Evolutionary conservation across 1,284 basidiomycete species (phyloP).

Genomic region (Marasmius fiardii): DNA sequence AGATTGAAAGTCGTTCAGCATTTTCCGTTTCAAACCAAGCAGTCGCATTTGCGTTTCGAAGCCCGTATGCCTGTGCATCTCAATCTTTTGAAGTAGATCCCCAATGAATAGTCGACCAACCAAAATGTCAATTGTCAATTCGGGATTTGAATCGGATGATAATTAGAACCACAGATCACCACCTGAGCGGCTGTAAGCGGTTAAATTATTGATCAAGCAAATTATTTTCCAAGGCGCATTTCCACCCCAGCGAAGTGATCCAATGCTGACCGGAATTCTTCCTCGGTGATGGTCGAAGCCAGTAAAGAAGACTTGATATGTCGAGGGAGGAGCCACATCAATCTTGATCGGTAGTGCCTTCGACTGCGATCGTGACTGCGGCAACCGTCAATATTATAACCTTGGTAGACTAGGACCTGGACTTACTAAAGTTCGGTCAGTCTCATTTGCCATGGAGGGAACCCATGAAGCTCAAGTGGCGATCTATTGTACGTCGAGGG

Average conservation of each 20-base stretch:
- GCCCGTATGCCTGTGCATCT: no score
- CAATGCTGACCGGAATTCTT: constrained; percentile 59
- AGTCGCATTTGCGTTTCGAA: no score
- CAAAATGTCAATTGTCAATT: no score
- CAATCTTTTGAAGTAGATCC: no score
- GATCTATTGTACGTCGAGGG: constrained; percentile 31
- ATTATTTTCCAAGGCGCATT: constrained; percentile 70
- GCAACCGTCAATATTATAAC: constrained; percentile 7
- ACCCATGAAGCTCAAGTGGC: constrained; percentile 65
- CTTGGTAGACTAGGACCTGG: not conserved
- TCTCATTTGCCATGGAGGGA: constrained; percentile 76
- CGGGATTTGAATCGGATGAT: no score
- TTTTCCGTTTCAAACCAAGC: no score
- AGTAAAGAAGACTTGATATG: constrained; percentile 9
- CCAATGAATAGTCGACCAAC: no score
- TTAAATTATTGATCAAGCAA: not conserved
- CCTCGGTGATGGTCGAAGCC: constrained; percentile 40
- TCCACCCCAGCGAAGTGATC: constrained; percentile 69
- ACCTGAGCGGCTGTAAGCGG: not conserved
- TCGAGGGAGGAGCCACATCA: constrained; percentile 14
- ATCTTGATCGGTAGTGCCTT: constrained; percentile 13
- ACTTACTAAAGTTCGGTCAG: constrained; percentile 75
- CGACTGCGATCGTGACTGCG: constrained; percentile 22
- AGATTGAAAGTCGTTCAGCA: no score
- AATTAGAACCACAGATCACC: no score